These are phyloP conservation scores for Circinella umbellata DNA, from an alignment of 371 early-diverging fungal genomes.

Conservation along the genomic window DNA sequence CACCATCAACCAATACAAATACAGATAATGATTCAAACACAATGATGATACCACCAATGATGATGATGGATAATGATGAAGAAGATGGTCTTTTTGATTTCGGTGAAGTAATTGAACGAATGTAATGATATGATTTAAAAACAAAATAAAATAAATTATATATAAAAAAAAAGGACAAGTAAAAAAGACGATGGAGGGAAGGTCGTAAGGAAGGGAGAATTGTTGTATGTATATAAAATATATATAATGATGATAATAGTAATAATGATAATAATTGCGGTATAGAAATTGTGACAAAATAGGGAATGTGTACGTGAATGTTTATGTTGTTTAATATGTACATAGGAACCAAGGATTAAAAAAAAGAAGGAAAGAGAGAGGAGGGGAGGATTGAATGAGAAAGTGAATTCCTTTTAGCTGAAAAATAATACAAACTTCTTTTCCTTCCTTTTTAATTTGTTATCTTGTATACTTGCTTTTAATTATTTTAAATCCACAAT, in stretches of 20 bases:
- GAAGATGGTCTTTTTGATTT: constrained; percentile 17
- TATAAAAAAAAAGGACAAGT: neutral
- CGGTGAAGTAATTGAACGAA: constrained; percentile 15
- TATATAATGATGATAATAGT: constrained; percentile 3
- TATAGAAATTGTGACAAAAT: neutral
- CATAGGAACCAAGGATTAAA: too few relatives aligned
- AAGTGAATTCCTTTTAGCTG: too few relatives aligned
- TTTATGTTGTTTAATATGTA: too few relatives aligned
- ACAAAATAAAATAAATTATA: neutral
- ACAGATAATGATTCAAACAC: neutral
- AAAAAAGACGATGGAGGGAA: too few relatives aligned
- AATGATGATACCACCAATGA: constrained; percentile 1
- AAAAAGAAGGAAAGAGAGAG: too few relatives aligned
- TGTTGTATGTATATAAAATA: constrained; percentile 13
- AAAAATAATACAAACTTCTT: too few relatives aligned
- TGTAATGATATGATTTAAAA: neutral
- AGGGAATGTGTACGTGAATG: neutral
- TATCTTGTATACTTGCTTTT: too few relatives aligned
- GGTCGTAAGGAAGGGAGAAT: too few relatives aligned
- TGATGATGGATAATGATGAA: neutral
- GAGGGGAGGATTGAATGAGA: too few relatives aligned
- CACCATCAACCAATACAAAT: neutral
- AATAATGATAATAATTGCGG: neutral
- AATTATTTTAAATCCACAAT: too few relatives aligned
- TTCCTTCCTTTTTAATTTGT: too few relatives aligned